phyloP scores from a whole-genome alignment of 2,329 filamentous ascomycete genomes.

The Claviceps sp. region DNA sequence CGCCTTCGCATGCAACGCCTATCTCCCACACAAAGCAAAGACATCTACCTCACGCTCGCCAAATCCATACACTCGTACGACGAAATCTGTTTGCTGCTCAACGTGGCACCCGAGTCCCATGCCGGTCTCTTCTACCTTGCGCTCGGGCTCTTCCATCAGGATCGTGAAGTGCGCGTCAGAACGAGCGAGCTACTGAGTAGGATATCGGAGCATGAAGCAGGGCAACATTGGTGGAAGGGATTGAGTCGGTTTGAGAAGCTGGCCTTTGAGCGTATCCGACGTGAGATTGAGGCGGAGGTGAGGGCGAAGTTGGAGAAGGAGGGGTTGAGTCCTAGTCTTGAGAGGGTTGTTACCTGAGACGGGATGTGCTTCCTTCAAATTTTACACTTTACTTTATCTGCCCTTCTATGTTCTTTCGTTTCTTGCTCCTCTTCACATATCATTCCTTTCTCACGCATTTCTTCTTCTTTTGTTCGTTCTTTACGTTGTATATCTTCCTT shows the following conservation, averaged over 20 bases:
- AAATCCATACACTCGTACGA: conserved; percentile 67
- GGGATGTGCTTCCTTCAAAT: too few relatives aligned
- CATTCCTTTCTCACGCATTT: not conserved
- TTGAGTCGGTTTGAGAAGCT: conserved; percentile 81
- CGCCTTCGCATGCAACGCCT: conserved; percentile 73
- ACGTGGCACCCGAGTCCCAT: conserved; percentile 71
- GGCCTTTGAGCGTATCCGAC: conserved; percentile 66
- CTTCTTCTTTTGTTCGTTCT: not conserved
- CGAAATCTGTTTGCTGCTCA: conserved; percentile 72
- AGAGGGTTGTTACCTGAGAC: conserved; percentile 35
- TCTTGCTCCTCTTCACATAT: not conserved
- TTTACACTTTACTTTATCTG: too few relatives aligned
- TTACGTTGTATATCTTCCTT: not conserved
- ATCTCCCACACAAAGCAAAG: conserved; percentile 58
- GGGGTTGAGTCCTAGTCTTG: conserved; percentile 24
- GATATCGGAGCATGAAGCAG: conserved; percentile 75
- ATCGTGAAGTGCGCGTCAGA: conserved; percentile 61
- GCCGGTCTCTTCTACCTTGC: conserved; percentile 84
- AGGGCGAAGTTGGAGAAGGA: conserved; percentile 33
- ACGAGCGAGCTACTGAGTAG: conserved; percentile 71
- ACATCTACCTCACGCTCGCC: conserved; percentile 73
- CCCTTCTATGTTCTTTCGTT: not conserved
- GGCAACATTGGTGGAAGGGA: conserved; percentile 81
- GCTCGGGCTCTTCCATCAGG: conserved; percentile 83
- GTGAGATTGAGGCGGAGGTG: conserved; percentile 45